Evolutionary conservation across 257 asterid species (phyloP).

Genomic region (Schizonepeta tenuifolia): DNA sequence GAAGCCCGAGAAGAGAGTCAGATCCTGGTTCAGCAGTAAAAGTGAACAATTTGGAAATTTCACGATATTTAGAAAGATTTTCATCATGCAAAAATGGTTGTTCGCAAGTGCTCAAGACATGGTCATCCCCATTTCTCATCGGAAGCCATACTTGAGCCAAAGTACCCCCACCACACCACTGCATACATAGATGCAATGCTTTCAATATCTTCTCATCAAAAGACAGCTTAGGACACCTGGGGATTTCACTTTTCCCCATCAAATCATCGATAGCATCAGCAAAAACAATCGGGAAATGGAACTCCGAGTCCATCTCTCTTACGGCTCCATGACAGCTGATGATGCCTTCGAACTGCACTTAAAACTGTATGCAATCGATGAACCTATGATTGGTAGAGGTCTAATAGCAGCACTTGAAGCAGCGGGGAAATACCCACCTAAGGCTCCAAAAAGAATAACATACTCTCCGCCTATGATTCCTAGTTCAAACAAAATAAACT

Average conservation of each 20-base stretch:
- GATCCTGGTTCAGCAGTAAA: slow-evolving; percentile 54
- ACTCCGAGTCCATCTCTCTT: slow-evolving; percentile 31
- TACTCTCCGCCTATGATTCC: too few relatives aligned
- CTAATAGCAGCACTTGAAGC: too few relatives aligned
- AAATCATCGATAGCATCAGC: slow-evolving; percentile 29
- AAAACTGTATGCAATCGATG: too few relatives aligned
- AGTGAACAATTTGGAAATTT: slow-evolving; percentile 61
- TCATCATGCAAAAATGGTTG: slow-evolving; percentile 68
- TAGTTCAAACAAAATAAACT: too few relatives aligned
- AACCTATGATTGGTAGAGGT: too few relatives aligned
- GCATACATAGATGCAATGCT: slow-evolving; percentile 57
- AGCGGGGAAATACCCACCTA: too few relatives aligned
- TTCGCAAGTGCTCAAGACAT: slow-evolving; percentile 62
- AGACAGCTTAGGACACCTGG: slow-evolving; percentile 45
- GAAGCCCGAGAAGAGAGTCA: slow-evolving; percentile 62
- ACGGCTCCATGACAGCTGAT: too few relatives aligned
- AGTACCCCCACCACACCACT: slow-evolving; percentile 55
- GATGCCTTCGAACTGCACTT: too few relatives aligned
- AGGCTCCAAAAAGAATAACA: too few relatives aligned
- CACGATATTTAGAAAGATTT: slow-evolving; percentile 67
- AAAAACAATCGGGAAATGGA: slow-evolving; percentile 23
- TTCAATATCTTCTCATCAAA: slow-evolving; percentile 61
- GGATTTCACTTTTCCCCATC: slow-evolving; percentile 36
- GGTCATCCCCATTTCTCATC: slow-evolving; percentile 49
- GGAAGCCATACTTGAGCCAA: slow-evolving; percentile 83